Base-by-base conservation (phyloP, 2,329 filamentous ascomycete species). In the Colletotrichum sp. region DNA sequence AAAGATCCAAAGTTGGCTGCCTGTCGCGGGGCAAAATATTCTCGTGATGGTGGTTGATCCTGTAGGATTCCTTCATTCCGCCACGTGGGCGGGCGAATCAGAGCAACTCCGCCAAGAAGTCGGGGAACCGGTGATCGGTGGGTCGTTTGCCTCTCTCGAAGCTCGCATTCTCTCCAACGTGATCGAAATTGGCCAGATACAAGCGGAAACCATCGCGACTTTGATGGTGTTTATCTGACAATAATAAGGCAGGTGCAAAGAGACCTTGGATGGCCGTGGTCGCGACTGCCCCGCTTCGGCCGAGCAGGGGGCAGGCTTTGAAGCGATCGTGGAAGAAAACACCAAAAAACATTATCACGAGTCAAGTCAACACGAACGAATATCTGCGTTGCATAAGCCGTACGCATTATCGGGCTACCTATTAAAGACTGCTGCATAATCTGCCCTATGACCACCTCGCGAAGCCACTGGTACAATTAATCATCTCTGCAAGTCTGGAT, bases 351-450 rank as follows among this genome's bases (percentile, higher is more conserved):
- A 66, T 2, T 7, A 63, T 7, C 18, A 36, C 59, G n/a, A 8
- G 18, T 21, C n/a, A 61, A 21, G 28, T 21, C 43, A 52, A 21
- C 2, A 14, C 59, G 24, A 66, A 28, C 2, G 6, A 28, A 28
- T 28, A 28, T 28, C 28, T 36, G 32, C 32, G 9, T 30, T 66
- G 14, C 24, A 28, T 66, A 30, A 24, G 32, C 34, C 59, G 52
- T 60, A 60, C 36, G 66, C 52, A 68, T 68, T 68, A 60, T 60
- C n/a, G 64, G 52, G 59, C 65, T 68, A 68, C 66, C 36, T 26
- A n/a, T 60, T 68, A 26, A 68, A 60, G 52, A 68, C 66, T 63
- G 68, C 28, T 14, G 48, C 36, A 24, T 26, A 61, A 5, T 59
- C 26, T 34, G 12, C 32, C 13, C 32, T 28, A 34, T 16, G 24